These are phyloP conservation scores for Hypoxylon perforatum DNA, from an alignment of 495 filamentous ascomycete species.

Conservation along the genomic window DNA sequence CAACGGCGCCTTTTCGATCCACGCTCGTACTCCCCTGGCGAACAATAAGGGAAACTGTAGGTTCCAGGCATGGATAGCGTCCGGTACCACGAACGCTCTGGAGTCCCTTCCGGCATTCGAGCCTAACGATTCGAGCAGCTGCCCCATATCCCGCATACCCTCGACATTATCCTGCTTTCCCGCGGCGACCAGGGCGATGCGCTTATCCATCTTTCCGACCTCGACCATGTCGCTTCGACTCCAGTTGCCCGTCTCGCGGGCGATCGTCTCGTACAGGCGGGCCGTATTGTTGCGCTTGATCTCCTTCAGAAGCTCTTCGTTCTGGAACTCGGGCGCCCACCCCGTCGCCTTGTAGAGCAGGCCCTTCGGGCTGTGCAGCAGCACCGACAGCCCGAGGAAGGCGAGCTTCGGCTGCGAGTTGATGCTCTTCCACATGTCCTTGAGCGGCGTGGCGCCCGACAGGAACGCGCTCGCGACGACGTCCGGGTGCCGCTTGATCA, in stretches of 20 bases:
- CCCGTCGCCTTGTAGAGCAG: conserved; percentile 26
- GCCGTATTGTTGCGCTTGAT: conserved; percentile 38
- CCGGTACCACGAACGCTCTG: conserved; percentile 46
- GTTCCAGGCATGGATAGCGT: conserved; percentile 51
- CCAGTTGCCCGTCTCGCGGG: conserved; percentile 28
- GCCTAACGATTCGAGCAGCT: conserved; percentile 35
- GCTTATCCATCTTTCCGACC: conserved; percentile 39
- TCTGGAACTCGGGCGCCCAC: conserved; percentile 32
- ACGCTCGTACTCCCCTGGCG: conserved; percentile 45
- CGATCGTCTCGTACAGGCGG: conserved; percentile 15
- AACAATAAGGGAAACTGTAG: conserved; percentile 49
- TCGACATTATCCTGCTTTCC: conserved; percentile 47
- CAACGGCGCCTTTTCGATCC: conserved; percentile 45
- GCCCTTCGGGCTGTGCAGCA: conserved; percentile 32
- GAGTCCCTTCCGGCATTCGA: conserved; percentile 25
- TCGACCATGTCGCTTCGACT: conserved; percentile 23
- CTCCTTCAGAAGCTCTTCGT: conserved; percentile 42
- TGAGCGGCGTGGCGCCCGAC: conserved; percentile 43
- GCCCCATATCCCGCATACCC: conserved; percentile 38
- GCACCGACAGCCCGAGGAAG: conserved; percentile 24
- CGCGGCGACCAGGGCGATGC: conserved; percentile 41
- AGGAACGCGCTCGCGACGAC: conserved; percentile 40
- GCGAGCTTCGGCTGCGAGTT: conserved; percentile 30
- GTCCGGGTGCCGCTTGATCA: conserved; percentile 43
- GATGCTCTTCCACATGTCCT: conserved; percentile 33